phyloP scores from a whole-genome alignment of 345 rosid species.

The Psidium guajava region DNA sequence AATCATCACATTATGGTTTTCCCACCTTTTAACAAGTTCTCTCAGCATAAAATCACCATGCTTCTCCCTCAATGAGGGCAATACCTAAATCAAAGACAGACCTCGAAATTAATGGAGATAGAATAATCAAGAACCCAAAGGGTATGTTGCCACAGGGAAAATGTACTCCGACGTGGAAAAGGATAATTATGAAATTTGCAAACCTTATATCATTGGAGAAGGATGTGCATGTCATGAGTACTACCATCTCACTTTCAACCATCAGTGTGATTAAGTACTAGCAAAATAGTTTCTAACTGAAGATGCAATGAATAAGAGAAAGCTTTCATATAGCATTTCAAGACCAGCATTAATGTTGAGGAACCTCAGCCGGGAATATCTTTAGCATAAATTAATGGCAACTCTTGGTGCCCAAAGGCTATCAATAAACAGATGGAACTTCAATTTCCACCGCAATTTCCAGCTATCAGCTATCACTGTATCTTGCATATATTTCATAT shows the following conservation, averaged over 20 bases:
- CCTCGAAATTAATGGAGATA: neutral
- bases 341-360: neutral
- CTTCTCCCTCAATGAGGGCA: conserved; percentile 41
- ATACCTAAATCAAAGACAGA: conserved; percentile 14
- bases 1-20: conserved; percentile 22
- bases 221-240: too few species aligned
- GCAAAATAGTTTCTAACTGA: too few species aligned
- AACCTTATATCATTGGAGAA: too few species aligned
- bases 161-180: neutral
- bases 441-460: neutral
- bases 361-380: neutral
- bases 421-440: neutral
- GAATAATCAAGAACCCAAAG: neutral
- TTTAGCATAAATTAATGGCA: neutral
- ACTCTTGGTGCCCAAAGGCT: neutral
- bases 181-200: too few species aligned
- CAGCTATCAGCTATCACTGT: neutral
- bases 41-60: conserved; percentile 45
- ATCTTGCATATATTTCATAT: neutral
- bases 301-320: too few species aligned
- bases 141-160: neutral
- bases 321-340: too few species aligned
- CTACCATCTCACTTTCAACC: too few species aligned
- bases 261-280: too few species aligned
- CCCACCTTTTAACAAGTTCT: conserved; percentile 46